phyloP scores from a whole-genome alignment of 352 stramenopile genomes.

The Peronosclerospora sorghi region DNA sequence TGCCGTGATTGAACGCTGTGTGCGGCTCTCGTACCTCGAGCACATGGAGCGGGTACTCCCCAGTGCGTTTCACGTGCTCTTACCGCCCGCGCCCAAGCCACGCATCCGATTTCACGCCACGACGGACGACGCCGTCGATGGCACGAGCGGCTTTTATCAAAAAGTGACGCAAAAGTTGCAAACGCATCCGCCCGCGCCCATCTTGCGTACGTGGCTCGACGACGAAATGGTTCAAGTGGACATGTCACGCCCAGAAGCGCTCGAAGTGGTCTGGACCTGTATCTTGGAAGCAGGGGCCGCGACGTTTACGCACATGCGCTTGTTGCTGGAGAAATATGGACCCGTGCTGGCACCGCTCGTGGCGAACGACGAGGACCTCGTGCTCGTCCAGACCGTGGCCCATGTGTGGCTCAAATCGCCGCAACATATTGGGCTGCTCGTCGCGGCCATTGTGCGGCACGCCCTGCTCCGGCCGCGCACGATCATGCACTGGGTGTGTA shows the following conservation, averaged over 20 bases:
- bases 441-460: conserved; percentile 74
- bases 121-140: conserved; percentile 13
- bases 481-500: conserved; percentile 75
- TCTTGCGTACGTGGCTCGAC: conserved; percentile 46
- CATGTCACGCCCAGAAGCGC: conserved; percentile 33
- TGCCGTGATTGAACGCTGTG: conserved; percentile 73
- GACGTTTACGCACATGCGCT: conserved; percentile 75
- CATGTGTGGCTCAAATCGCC: conserved; percentile 75
- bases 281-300: conserved; percentile 64
- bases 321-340: conserved; percentile 74
- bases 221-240: conserved; percentile 36
- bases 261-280: conserved; percentile 68
- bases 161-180: conserved; percentile 58
- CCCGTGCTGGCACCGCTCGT: conserved; percentile 37
- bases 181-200: conserved; percentile 37
- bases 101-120: conserved; percentile 45
- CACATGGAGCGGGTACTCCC: conserved; percentile 73
- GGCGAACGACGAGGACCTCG: conserved; percentile 30
- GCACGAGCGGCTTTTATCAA: conserved; percentile 41
- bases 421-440: conserved; percentile 69
- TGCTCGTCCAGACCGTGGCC: conserved; percentile 56
- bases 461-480: conserved; percentile 51
- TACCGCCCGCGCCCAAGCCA: conserved; percentile 60
- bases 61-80: conserved; percentile 60
- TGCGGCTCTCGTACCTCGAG: conserved; percentile 76